Evolutionary conservation across 805 yeast species (phyloP).

Genomic region (Yamadazyma laniorum): DNA sequence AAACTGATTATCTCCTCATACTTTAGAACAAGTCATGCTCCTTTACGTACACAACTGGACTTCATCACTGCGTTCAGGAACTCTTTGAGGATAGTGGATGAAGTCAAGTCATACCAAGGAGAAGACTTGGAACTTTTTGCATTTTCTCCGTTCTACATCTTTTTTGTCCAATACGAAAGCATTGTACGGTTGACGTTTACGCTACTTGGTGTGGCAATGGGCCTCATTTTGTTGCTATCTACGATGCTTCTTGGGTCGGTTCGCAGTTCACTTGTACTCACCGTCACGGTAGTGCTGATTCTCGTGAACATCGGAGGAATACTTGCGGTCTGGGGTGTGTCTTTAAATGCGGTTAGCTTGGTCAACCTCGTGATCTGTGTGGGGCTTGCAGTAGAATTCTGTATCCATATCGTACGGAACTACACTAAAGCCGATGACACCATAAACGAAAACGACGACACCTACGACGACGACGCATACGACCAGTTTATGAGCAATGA

Average conservation of each 20-base stretch:
- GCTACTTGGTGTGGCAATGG: constrained; percentile 52
- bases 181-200: constrained; percentile 58
- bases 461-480: constrained; percentile 6
- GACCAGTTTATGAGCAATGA: constrained; percentile 14
- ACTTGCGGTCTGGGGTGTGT: constrained; percentile 70
- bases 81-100: constrained; percentile 63
- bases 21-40: constrained; percentile 79
- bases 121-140: constrained; percentile 64
- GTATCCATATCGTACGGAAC: constrained; percentile 81
- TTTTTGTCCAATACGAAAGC: constrained; percentile 81
- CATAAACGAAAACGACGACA: constrained; percentile 7
- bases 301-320: constrained; percentile 75
- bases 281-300: constrained; percentile 59
- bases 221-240: constrained; percentile 52
- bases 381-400: constrained; percentile 92
- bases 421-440: constrained; percentile 42
- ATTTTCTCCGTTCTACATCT: constrained; percentile 89
- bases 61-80: constrained; percentile 77
- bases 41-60: constrained; percentile 79
- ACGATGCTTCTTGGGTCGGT: constrained; percentile 64
- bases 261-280: constrained; percentile 54
- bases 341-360: constrained; percentile 83
- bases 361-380: constrained; percentile 91
- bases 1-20: constrained; percentile 51
- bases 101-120: constrained; percentile 42